A percentile compares a stretch with the other conserved stretches of the same genome.
These are phyloP conservation scores for Hyaloscypha hepaticicola DNA, from an alignment of 495 filamentous ascomycete genomes.

Conservation along the genomic window DNA sequence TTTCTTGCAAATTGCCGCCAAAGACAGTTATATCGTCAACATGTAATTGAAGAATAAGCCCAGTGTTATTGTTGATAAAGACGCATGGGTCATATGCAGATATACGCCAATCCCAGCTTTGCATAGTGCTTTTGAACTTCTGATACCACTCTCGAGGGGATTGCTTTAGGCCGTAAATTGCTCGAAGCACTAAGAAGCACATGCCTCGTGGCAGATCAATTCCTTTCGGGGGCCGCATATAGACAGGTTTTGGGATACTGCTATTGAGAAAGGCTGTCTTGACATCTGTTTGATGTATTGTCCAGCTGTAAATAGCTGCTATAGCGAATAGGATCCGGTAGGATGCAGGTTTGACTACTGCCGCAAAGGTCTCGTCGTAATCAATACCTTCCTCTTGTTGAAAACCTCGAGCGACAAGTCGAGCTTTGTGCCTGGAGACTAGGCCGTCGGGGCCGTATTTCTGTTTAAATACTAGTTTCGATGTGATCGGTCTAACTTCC, in stretches of 20 bases:
- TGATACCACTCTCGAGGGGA: slow-evolving; percentile 22
- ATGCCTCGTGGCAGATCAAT: slow-evolving; percentile 10
- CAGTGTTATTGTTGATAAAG: neutral
- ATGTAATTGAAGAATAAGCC: neutral
- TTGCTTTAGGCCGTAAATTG: slow-evolving; percentile 45
- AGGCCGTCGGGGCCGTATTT: no score
- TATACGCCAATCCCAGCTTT: neutral
- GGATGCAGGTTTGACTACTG: no score
- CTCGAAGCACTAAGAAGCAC: slow-evolving; percentile 22
- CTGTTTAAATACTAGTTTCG: no score
- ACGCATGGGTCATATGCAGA: neutral
- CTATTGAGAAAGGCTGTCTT: slow-evolving; percentile 24
- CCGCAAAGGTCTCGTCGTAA: no score
- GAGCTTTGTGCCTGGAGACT: no score
- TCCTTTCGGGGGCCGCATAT: slow-evolving; percentile 31
- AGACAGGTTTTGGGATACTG: slow-evolving; percentile 34
- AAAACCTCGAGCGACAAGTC: no score
- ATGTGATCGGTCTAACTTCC: no score
- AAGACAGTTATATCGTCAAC: neutral
- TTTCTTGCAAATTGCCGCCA: no score
- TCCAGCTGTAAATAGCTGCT: slow-evolving; percentile 14
- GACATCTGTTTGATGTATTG: slow-evolving; percentile 39
- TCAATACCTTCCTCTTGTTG: no score
- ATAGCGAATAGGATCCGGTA: no score
- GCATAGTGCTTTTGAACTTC: neutral